Conservation (phyloP, 179 eudicot genomes). For the Beta lomatogona region DNA sequence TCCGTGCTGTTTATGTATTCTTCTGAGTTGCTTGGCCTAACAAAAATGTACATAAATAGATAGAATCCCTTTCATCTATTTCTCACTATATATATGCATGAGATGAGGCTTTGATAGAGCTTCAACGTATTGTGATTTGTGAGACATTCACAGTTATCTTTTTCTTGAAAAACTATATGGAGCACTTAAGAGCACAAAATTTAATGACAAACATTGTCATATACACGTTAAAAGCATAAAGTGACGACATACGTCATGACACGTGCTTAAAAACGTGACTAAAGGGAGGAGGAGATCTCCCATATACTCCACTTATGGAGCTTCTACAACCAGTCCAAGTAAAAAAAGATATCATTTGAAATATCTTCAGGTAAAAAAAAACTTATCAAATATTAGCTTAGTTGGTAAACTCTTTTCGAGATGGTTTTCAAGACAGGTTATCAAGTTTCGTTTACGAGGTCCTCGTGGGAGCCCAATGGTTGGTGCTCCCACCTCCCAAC, state of each 20-base stretch:
- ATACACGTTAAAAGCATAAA: no score
- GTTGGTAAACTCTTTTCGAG: no score
- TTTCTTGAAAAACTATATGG: neutral
- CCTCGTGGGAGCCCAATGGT: no score
- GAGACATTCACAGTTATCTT: neutral
- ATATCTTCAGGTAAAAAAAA: neutral
- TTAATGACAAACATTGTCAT: neutral
- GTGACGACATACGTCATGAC: no score
- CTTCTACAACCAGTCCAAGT: constrained; percentile 4
- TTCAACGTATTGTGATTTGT: neutral
- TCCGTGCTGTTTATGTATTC: neutral
- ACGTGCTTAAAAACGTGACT: no score
- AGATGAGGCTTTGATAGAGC: neutral
- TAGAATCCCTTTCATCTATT: neutral
- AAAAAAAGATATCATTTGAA: neutral
- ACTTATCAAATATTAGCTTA: no score
- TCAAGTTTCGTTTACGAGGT: no score
- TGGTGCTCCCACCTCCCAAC: no score
- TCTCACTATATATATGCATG: neutral
- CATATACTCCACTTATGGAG: neutral
- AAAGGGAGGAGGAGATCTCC: no score
- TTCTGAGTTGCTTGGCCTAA: neutral
- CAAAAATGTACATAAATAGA: neutral
- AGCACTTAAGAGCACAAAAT: neutral
- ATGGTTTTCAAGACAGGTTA: no score